phyloP scores from a whole-genome alignment of 495 filamentous ascomycete genomes.

The Lindgomyces ingoldianus region DNA sequence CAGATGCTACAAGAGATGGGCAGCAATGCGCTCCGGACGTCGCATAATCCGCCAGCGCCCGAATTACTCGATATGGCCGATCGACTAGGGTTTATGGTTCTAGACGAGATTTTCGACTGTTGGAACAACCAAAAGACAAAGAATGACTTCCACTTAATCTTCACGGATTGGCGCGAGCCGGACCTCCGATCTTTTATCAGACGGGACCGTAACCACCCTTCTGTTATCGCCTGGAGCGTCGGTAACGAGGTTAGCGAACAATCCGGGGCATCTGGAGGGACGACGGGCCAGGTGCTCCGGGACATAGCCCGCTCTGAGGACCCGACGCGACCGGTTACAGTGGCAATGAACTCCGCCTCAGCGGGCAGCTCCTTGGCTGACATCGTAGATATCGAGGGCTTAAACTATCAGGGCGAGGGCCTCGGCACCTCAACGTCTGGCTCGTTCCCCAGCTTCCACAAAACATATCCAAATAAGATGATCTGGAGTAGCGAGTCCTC shows the following conservation, averaged over 20 bases:
- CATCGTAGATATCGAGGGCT: conserved; percentile 48
- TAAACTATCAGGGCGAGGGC: conserved; percentile 58
- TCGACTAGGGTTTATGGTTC: conserved; percentile 13
- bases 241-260: conserved; percentile 55
- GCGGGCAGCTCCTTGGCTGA: conserved; percentile 41
- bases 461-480: conserved; percentile 49
- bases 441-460: conserved; percentile 46
- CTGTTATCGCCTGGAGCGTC: conserved; percentile 52
- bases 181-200: conserved; percentile 52
- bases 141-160: conserved; percentile 54
- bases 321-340: conserved; percentile 45
- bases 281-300: conserved; percentile 40
- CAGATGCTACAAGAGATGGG: conserved; percentile 53
- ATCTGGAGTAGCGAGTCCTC: conserved; percentile 50
- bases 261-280: conserved; percentile 34
- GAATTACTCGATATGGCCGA: conserved; percentile 23
- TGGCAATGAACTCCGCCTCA: conserved; percentile 47
- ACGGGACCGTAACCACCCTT: conserved; percentile 56
- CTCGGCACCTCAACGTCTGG: conserved; percentile 40
- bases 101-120: conserved; percentile 47
- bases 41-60: conserved; percentile 42
- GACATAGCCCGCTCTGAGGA: conserved; percentile 49
- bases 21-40: conserved; percentile 52
- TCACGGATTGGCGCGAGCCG: conserved; percentile 51
- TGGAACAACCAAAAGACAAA: conserved; percentile 48